Evolutionary conservation across 768 basidiomycete species (phyloP).

Genomic region (Rhizopogon vulgaris): DNA sequence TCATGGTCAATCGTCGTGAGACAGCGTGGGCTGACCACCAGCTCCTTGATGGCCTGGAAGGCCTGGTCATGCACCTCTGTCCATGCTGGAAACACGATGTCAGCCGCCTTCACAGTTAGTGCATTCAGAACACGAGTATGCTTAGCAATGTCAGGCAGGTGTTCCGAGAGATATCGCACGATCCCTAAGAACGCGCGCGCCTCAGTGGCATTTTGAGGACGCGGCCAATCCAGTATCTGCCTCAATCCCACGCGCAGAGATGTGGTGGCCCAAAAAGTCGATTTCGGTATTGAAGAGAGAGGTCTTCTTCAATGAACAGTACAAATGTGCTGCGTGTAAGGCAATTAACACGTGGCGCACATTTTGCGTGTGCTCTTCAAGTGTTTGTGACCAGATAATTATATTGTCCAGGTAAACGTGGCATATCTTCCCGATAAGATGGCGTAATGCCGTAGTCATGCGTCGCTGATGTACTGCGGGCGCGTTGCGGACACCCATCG

Average conservation of each 20-base stretch:
- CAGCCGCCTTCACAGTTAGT: too few species aligned
- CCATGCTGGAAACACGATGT: too few species aligned
- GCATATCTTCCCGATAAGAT: constrained; percentile 12
- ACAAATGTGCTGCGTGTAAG: constrained; percentile 12
- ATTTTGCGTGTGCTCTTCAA: constrained; percentile 17
- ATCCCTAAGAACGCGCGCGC: constrained; percentile 18
- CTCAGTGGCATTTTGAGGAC: constrained; percentile 10
- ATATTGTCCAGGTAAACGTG: constrained; percentile 17
- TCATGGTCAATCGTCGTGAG: constrained; percentile 29
- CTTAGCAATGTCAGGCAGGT: constrained; percentile 25
- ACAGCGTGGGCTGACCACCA: constrained; percentile 19
- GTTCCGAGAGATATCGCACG: constrained; percentile 21
- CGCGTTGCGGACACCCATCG: constrained; percentile 7
- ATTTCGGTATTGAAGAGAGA: constrained; percentile 13
- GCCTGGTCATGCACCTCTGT: too few species aligned
- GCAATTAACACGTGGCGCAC: constrained; percentile 12
- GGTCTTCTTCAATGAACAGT: constrained; percentile 21
- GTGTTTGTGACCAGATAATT: constrained; percentile 21
- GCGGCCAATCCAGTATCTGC: constrained; percentile 25
- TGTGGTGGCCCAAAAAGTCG: constrained; percentile 13
- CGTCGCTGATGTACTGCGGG: constrained; percentile 14
- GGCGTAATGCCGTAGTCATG: constrained; percentile 8
- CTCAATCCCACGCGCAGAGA: constrained; percentile 23
- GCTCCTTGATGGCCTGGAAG: constrained; percentile 15
- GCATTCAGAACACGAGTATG: too few species aligned